phyloP scores from a whole-genome alignment of 805 yeast genomes.

The Candida parachauliodes region DNA sequence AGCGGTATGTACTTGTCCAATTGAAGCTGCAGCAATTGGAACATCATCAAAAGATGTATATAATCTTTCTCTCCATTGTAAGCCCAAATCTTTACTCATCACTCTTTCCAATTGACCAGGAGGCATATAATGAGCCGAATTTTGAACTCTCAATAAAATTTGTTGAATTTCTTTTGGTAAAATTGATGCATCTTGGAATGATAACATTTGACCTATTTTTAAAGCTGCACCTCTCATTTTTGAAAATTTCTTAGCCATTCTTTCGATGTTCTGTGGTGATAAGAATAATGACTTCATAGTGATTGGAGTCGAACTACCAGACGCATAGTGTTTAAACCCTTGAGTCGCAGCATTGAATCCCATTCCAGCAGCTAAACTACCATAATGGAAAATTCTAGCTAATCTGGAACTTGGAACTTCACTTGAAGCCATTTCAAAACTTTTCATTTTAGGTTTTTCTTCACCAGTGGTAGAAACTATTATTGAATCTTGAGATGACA shows the following conservation, averaged over 20 bases:
- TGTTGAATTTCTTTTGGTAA: conserved; percentile 82
- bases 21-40: conserved; percentile 94
- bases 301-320: conserved; percentile 42
- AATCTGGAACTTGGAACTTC: conserved; percentile 84
- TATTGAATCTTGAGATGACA: background rate
- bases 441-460: conserved; percentile 17
- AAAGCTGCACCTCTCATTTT: conserved; percentile 99
- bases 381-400: conserved; percentile 90
- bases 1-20: conserved; percentile 94
- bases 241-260: conserved; percentile 82
- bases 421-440: conserved; percentile 52
- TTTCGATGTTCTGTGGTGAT: conserved; percentile 78
- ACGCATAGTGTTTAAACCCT: conserved; percentile 64
- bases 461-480: conserved; percentile 12
- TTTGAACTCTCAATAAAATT: conserved; percentile 80
- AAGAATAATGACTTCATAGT: conserved; percentile 58
- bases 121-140: conserved; percentile 96
- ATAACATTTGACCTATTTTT: conserved; percentile 94
- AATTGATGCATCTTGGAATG: conserved; percentile 86
- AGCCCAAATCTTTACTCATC: conserved; percentile 70
- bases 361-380: conserved; percentile 86
- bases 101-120: conserved; percentile 79
- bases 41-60: conserved; percentile 77
- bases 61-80: conserved; percentile 64
- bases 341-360: conserved; percentile 81